A percentile compares a stretch with the other conserved stretches of the same genome.
phyloP scores from a whole-genome alignment of 495 filamentous ascomycete genomes.

The Jackrogersella multiformis region DNA sequence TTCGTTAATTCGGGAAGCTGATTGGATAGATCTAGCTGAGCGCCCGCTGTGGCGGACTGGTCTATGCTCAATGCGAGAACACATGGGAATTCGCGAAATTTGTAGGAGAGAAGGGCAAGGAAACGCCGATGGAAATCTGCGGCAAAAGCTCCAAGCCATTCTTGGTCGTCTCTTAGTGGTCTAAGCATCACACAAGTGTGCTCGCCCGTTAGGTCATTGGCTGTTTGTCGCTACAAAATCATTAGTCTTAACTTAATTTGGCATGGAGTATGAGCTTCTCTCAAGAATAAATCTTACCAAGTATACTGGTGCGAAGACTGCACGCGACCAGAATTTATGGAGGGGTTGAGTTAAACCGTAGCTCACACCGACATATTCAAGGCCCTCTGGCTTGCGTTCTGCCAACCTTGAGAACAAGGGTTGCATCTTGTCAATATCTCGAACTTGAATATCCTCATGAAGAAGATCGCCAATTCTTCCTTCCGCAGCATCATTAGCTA shows the following conservation, averaged over 20 bases:
- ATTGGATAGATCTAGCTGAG: slow-evolving; percentile 64
- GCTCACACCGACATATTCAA: slow-evolving; percentile 95
- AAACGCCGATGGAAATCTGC: slow-evolving; percentile 94
- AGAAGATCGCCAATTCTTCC: slow-evolving; percentile 68
- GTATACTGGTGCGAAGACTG: slow-evolving; percentile 88
- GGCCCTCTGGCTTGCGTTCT: slow-evolving; percentile 78
- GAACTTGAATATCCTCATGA: slow-evolving; percentile 86
- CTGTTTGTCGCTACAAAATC: slow-evolving; percentile 74
- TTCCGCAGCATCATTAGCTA: background rate
- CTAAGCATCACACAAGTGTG: slow-evolving; percentile 98
- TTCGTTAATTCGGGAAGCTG: slow-evolving; percentile 69
- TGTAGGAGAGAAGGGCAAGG: slow-evolving; percentile 85
- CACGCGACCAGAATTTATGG: slow-evolving; percentile 93
- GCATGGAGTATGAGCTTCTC: background rate
- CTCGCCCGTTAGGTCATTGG: slow-evolving; percentile 96
- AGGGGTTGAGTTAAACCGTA: slow-evolving; percentile 89
- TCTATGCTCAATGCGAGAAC: slow-evolving; percentile 86
- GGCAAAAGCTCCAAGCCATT: slow-evolving; percentile 89
- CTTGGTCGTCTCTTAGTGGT: slow-evolving; percentile 72
- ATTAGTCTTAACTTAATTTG: background rate
- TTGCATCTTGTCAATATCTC: slow-evolving; percentile 90
- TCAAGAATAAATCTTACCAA: slow-evolving; percentile 53
- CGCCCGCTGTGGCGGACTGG: slow-evolving; percentile 82
- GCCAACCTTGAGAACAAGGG: slow-evolving; percentile 90
- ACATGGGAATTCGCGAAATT: slow-evolving; percentile 87